Evolutionary conservation across 768 basidiomycete species (phyloP), one percentile per base, ranked within the genome.

Genomic region (Cytidiella melzeri): DNA sequence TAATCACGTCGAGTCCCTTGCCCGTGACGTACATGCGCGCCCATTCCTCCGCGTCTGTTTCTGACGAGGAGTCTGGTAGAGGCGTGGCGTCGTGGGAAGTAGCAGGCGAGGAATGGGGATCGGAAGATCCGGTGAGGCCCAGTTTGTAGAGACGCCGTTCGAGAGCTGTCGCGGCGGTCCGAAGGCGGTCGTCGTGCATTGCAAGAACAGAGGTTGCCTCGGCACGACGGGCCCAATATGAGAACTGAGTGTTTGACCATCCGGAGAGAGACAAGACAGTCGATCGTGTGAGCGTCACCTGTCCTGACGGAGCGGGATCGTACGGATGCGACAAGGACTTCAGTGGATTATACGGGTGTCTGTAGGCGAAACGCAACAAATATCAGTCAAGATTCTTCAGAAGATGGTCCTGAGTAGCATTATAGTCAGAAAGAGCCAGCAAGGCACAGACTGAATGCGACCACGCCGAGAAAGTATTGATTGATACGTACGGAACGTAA

Each of bases 221-320:
- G 4, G 69, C 62, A 25, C 74, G 73, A 45, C 74, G 73, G n/a
- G 74, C 72, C 75, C 74, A 75, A 51, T 77, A 77, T 41, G 74
- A 76, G 43, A 75, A 75, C 49, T 77, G 75, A 7, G 74, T 76
- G 43, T 77, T 75, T 18, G 75, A 77, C 74, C 74, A 77, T 50
- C 74, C 74, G 4, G 74, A 74, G 43, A 75, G 67, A 40, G 69
- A 61, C 43, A 75, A 70, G 45, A 75, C 70, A 39, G 72, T 71
- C 34, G 73, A 69, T 38, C 75, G 72, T 20, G 73, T 77, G 45
- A 75, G 67, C 23, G 67, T 70, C 44, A 75, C 75, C 49, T 64
- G 64, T 36, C 74, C 75, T 10, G 65, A 59, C 30, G 73, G 72
- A 36, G 71, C 67, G 44, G 48, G 58, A 19, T 60, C 46, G 52